Percentiles rank a stretch among this genome's conserved stretches.
phyloP scores from a whole-genome alignment of 768 basidiomycete species.

The Serendipita sp. region DNA sequence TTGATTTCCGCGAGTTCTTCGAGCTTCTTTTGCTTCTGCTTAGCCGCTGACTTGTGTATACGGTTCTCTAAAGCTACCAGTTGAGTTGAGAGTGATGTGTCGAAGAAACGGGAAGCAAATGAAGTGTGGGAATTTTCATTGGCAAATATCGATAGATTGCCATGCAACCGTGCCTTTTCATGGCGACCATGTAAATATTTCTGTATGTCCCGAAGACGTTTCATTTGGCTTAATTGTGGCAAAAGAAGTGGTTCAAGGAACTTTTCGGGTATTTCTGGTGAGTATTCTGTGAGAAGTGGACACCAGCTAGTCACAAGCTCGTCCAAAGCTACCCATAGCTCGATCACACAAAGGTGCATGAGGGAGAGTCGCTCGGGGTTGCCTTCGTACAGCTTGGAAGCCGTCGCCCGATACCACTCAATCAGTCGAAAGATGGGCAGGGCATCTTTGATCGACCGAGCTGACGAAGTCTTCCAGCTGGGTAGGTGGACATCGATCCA shows the following conservation, averaged over 20 bases:
- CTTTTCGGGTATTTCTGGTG: slow-evolving; percentile 27
- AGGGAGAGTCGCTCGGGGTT: slow-evolving; percentile 17
- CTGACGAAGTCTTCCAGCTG: background rate
- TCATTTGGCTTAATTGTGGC: slow-evolving; percentile 18
- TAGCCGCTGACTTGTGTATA: slow-evolving; percentile 20
- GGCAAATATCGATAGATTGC: slow-evolving; percentile 23
- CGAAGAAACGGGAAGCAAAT: slow-evolving; percentile 25
- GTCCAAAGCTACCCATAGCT: slow-evolving; percentile 36
- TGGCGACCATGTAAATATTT: slow-evolving; percentile 22
- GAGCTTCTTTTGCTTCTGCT: slow-evolving; percentile 14
- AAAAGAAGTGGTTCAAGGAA: slow-evolving; percentile 30
- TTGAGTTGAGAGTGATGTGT: slow-evolving; percentile 7
- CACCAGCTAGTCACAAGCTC: slow-evolving; percentile 19
- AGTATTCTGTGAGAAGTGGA: slow-evolving; percentile 29
- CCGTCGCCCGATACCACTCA: background rate
- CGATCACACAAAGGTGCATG: slow-evolving; percentile 30
- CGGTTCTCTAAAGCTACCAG: slow-evolving; percentile 15
- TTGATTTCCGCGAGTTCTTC: slow-evolving; percentile 17
- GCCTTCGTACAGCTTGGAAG: background rate
- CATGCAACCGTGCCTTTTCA: background rate
- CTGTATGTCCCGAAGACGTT: slow-evolving; percentile 17
- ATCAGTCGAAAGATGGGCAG: background rate
- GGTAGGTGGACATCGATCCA: background rate
- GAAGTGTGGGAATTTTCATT: slow-evolving; percentile 8
- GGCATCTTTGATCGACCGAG: background rate